Evolutionary conservation across 371 early-diverging fungal species (phyloP).

Genomic region (Mucor piriformis): DNA sequence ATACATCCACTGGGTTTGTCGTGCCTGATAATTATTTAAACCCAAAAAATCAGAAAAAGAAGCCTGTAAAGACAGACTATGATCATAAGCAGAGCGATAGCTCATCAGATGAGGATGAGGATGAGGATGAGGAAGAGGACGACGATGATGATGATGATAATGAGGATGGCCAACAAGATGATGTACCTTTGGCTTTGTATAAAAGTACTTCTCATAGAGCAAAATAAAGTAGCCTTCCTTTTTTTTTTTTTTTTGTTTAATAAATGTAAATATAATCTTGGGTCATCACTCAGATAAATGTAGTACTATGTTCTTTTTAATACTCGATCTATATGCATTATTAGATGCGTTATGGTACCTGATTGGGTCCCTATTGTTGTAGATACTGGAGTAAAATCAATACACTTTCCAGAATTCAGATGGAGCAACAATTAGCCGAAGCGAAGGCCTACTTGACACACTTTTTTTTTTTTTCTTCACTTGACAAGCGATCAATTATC

Average conservation of each 20-base stretch:
- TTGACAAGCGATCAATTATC: neutral
- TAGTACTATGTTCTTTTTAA: too few relatives aligned
- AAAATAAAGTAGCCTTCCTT: neutral
- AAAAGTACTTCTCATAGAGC: constrained; percentile 10
- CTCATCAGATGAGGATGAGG: constrained; percentile 24
- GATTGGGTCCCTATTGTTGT: too few relatives aligned
- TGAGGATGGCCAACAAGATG: constrained; percentile 22
- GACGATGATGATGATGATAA: constrained; percentile 25
- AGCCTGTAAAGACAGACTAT: neutral
- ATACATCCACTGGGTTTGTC: constrained; percentile 44
- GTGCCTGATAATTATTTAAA: constrained; percentile 47
- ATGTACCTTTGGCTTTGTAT: constrained; percentile 34
- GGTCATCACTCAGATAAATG: too few relatives aligned
- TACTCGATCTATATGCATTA: too few relatives aligned
- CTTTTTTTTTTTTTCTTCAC: neutral
- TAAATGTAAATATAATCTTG: too few relatives aligned
- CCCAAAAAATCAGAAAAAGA: constrained; percentile 6
- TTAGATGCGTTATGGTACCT: too few relatives aligned
- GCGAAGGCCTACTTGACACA: too few relatives aligned
- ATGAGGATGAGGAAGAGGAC: neutral
- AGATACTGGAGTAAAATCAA: too few relatives aligned
- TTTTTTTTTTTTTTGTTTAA: too few relatives aligned
- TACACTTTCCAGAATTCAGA: too few relatives aligned
- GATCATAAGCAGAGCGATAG: constrained; percentile 11
- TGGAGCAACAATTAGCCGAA: too few relatives aligned